phyloP scores from a whole-genome alignment of 257 asterid genomes.

The Misopates orontium region DNA sequence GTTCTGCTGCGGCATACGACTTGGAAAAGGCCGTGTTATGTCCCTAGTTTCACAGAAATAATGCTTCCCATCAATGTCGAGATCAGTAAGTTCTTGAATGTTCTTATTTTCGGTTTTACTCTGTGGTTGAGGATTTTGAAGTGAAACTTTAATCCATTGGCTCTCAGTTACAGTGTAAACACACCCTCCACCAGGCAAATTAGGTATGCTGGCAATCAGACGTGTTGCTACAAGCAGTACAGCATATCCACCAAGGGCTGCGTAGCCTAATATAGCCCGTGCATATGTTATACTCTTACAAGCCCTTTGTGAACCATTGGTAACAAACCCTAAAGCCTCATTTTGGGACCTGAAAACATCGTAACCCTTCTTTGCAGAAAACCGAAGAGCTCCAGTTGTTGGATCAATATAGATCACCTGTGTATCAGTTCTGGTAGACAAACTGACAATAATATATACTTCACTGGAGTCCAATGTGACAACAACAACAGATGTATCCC shows the following conservation, averaged over 20 bases:
- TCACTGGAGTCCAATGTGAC: slow-evolving; percentile 85
- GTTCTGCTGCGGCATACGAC: slow-evolving; percentile 72
- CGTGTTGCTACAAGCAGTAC: slow-evolving; percentile 85
- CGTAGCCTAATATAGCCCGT: slow-evolving; percentile 86
- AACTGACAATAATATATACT: slow-evolving; percentile 78
- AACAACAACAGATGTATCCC: slow-evolving; percentile 83
- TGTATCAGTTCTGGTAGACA: slow-evolving; percentile 76
- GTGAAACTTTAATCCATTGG: slow-evolving; percentile 87
- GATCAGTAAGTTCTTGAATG: slow-evolving; percentile 84
- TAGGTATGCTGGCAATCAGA: slow-evolving; percentile 71
- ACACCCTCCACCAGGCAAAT: slow-evolving; percentile 95
- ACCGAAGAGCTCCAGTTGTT: slow-evolving; percentile 80
- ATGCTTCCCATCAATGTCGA: slow-evolving; percentile 93
- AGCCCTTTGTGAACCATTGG: slow-evolving; percentile 72
- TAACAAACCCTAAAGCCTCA: slow-evolving; percentile 73
- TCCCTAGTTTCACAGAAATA: slow-evolving; percentile 92
- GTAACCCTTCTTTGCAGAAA: slow-evolving; percentile 64
- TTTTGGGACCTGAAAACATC: slow-evolving; percentile 81
- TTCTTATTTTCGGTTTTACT: slow-evolving; percentile 86
- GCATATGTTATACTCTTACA: slow-evolving; percentile 75
- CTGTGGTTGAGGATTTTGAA: slow-evolving; percentile 89
- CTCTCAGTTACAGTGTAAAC: slow-evolving; percentile 83
- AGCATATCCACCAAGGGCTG: slow-evolving; percentile 79
- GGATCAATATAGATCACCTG: slow-evolving; percentile 98
- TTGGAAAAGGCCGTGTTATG: slow-evolving; percentile 92